Evolutionary conservation across 345 rosid species (phyloP).

Genomic region (Murraya paniculata): DNA sequence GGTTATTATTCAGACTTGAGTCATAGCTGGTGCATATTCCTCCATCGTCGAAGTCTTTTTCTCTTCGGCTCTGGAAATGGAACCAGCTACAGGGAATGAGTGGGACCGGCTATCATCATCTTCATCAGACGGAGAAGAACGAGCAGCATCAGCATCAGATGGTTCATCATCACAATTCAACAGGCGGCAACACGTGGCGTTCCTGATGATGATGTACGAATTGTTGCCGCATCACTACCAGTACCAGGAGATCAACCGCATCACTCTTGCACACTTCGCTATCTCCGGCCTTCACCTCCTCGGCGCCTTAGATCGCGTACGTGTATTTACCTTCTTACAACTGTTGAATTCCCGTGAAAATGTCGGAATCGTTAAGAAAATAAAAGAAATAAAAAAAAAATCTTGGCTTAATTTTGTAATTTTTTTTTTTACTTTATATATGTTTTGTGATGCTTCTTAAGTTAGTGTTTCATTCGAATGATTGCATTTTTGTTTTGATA

Average conservation of each 20-base stretch:
- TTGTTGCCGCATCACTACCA: constrained; percentile 68
- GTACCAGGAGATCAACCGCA: constrained; percentile 81
- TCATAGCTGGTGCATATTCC: too few species aligned
- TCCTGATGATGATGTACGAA: constrained; percentile 73
- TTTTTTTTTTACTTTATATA: neutral
- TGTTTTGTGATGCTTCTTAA: neutral
- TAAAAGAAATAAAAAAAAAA: neutral
- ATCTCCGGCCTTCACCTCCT: constrained; percentile 82
- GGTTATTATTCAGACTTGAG: too few species aligned
- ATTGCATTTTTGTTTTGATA: neutral
- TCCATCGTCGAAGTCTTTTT: neutral
- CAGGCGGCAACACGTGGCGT: constrained; percentile 58
- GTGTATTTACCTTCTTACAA: neutral
- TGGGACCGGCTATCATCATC: constrained; percentile 7
- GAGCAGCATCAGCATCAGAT: constrained; percentile 14
- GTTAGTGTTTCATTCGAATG: neutral
- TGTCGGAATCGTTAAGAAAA: neutral
- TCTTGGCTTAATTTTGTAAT: neutral
- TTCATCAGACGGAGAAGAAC: constrained; percentile 26
- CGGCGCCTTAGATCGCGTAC: constrained; percentile 59
- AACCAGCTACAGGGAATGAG: neutral
- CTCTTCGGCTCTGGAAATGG: neutral
- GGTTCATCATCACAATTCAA: constrained; percentile 36
- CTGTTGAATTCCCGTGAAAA: constrained; percentile 3
- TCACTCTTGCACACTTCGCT: constrained; percentile 78